Conservation (phyloP, 768 basidiomycete genomes). For the Collybiopsis luxurians region DNA sequence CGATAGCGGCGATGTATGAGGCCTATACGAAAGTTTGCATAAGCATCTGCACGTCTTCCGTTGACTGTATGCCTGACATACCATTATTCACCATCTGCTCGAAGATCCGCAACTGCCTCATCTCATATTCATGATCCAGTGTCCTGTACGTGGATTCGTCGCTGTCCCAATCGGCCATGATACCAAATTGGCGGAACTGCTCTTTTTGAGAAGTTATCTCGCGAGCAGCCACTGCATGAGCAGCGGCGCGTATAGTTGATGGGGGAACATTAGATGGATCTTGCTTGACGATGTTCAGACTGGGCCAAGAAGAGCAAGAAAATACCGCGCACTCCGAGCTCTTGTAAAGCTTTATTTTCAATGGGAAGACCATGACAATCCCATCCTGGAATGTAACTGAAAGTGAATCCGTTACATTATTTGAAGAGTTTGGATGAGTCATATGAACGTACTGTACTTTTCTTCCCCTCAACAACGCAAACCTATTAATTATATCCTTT, state of each 20-base stretch:
- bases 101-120: slow-evolving; percentile 83
- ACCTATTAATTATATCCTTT: slow-evolving; percentile 95
- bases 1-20: slow-evolving; percentile 84
- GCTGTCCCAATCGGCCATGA: slow-evolving; percentile 89
- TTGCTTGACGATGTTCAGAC: slow-evolving; percentile 34
- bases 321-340: slow-evolving; percentile 55
- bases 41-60: background rate
- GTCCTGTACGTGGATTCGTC: slow-evolving; percentile 75
- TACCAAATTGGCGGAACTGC: slow-evolving; percentile 78
- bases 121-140: slow-evolving; percentile 83
- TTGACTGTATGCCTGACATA: slow-evolving; percentile 20
- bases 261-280: slow-evolving; percentile 58
- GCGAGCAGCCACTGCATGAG: slow-evolving; percentile 65
- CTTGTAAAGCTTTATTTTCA: slow-evolving; percentile 87
- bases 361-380: slow-evolving; percentile 98
- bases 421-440: background rate
- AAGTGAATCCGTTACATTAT: background rate
- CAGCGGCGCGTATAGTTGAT: slow-evolving; percentile 62
- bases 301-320: background rate
- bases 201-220: slow-evolving; percentile 74
- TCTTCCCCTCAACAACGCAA: slow-evolving; percentile 72
- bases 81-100: slow-evolving; percentile 86
- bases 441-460: slow-evolving; percentile 68
- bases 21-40: slow-evolving; percentile 44
- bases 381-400: slow-evolving; percentile 93